Base-by-base conservation (phyloP, 352 stramenopile species). In the Globisporangium spinosum region DNA sequence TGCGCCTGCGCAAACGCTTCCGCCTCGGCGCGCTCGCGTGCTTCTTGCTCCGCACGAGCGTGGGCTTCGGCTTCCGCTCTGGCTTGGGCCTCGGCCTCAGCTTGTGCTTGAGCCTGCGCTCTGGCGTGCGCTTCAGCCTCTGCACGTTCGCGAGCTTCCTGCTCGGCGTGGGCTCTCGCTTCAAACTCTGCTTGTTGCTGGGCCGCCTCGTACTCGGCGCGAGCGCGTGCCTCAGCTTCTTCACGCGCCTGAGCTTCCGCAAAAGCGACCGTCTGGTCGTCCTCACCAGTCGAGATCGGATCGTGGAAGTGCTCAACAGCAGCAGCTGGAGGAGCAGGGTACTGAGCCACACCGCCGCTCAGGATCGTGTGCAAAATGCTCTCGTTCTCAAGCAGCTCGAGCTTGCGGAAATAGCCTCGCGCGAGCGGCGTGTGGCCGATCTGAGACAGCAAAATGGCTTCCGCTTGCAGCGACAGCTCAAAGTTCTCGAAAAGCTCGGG, bases 401-500 rank as follows among this genome's bases (percentile, higher is more conserved):
- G 80, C 59, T 85, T 81, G 10, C 81, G 89, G 17, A 87, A 62
- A 73, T 98, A 99, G 12, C 53, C 57, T 22, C 57, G 10, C 35
- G 57, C 57, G n/a, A 47, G 34, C 0, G 57, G 57, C n/a, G 38
- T 47, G 32, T 62, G 34, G n/a, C 34, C 57, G 34, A 47, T 23
- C 34, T 62, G 57, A 9, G 57, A 49, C 17, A 92, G 67, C 66
- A 99, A 94, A 57, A 97, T 90, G 62, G 92, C 72, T 76, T 99
- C 97, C 2, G 98, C 97, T 78, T 99, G 83, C 49, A 98, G 73
- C 9, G 97, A 98, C 65, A 96, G 79, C 45, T 98, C 83, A 25
- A 98, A 76, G 76, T 99, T 98, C 64, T 98, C 89, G 73, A 99
- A 99, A 54, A 99, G 71, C 12, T 98, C 95, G 1, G 87, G 78